Conservation (phyloP, 2,329 filamentous ascomycete genomes). For the Phialocephala subalpina region DNA sequence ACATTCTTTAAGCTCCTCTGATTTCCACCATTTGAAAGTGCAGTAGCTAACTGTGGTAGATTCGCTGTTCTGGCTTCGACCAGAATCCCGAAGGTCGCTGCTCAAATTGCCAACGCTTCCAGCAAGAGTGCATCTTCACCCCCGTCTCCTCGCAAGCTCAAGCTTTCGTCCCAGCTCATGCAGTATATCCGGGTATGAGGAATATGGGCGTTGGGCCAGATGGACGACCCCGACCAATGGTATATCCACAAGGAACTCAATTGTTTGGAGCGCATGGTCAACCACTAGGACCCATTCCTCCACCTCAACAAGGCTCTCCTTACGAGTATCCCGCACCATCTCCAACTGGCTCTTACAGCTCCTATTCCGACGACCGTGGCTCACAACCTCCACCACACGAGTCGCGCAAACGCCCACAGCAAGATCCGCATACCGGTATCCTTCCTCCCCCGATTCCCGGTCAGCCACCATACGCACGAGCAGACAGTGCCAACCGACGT, state of each 20-base stretch:
- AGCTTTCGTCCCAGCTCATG: slow-evolving; percentile 77
- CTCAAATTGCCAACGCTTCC: slow-evolving; percentile 76
- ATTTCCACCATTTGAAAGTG: neutral
- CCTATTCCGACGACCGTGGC: slow-evolving; percentile 32
- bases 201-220: slow-evolving; percentile 47
- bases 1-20: neutral
- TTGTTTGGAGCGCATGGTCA: slow-evolving; percentile 51
- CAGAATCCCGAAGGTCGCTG: slow-evolving; percentile 75
- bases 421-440: slow-evolving; percentile 46
- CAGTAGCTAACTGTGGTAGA: slow-evolving; percentile 55
- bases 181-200: slow-evolving; percentile 65
- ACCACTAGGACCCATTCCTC: slow-evolving; percentile 43
- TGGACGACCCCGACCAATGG: slow-evolving; percentile 42
- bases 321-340: slow-evolving; percentile 46
- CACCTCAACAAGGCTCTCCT: slow-evolving; percentile 34
- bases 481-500: slow-evolving; percentile 38
- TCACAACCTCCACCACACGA: slow-evolving; percentile 33
- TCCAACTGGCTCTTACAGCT: slow-evolving; percentile 43
- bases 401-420: slow-evolving; percentile 43
- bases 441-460: slow-evolving; percentile 47
- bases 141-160: slow-evolving; percentile 78
- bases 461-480: slow-evolving; percentile 38
- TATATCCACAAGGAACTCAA: slow-evolving; percentile 40
- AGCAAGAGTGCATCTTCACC: slow-evolving; percentile 80
- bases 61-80: slow-evolving; percentile 79